phyloP scores from a whole-genome alignment of 768 basidiomycete species.

The Daedalea quercina region DNA sequence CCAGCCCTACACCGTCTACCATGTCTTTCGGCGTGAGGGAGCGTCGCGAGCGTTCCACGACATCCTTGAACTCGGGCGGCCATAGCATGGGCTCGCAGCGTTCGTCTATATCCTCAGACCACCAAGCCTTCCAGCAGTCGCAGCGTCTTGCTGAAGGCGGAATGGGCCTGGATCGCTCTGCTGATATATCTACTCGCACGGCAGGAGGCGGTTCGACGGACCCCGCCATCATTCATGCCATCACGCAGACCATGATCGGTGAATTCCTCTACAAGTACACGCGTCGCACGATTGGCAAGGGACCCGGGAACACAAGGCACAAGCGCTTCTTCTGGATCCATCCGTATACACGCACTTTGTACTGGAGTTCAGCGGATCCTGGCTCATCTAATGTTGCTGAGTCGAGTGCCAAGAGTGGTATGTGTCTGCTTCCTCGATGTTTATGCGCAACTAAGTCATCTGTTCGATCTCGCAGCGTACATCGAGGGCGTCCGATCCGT shows the following conservation, averaged over 20 bases:
- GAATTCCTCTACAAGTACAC: conserved; percentile 99
- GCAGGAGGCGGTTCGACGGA: conserved; percentile 57
- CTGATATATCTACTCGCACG: conserved; percentile 8
- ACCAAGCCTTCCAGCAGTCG: conserved; percentile 43
- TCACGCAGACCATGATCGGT: conserved; percentile 99
- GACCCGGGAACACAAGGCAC: conserved; percentile 84
- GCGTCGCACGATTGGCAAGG: conserved; percentile 80
- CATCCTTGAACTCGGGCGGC: conserved; percentile 61
- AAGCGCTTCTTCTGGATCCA: conserved; percentile 99
- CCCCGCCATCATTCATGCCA: conserved; percentile 87
- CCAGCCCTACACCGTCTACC: conserved; percentile 33
- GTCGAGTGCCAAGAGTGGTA: conserved; percentile 95
- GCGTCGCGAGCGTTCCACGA: conserved; percentile 54
- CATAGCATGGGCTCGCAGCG: conserved; percentile 65
- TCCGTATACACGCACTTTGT: conserved; percentile 95
- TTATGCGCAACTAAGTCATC: neutral
- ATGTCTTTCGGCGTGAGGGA: conserved; percentile 46
- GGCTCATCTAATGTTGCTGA: conserved; percentile 83
- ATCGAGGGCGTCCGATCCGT: conserved; percentile 89
- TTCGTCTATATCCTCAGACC: conserved; percentile 79
- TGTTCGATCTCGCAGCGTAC: conserved; percentile 51
- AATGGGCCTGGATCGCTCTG: conserved; percentile 32
- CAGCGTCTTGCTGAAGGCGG: conserved; percentile 27
- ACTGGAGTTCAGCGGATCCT: conserved; percentile 95
- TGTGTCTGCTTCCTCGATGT: conserved; percentile 29